Evolutionary conservation across 208 protist species (phyloP), one percentile per base, ranked within the genome.

Genomic region (Leishmania tropica): DNA sequence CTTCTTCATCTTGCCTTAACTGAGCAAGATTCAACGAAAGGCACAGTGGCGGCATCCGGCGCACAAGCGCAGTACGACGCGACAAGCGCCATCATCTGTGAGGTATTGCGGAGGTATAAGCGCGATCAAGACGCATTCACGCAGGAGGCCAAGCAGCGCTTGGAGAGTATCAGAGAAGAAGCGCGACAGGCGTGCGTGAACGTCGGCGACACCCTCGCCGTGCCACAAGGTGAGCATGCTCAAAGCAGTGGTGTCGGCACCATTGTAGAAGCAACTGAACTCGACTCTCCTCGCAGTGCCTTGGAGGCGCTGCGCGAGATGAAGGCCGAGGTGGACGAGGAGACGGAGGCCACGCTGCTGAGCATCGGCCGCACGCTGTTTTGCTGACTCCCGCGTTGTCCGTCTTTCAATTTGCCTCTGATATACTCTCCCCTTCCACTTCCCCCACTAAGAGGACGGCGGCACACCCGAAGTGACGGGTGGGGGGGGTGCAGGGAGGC

Each of bases 351-450:
- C 1, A 60, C 51, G 11, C 35, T 85, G 21, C 77, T 85, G 24
- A 62, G 56, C n/a, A 64, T 56, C 10, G 82, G 82, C 19, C 35
- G 56, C 19, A 53, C 77, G 40, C 40, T 85, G 24, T 80, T 84
- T 62, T 75, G 71, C 37, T 76, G 60, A 60, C 70, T 13, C 5
- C 10, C 11, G 45, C 45, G 45, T 17, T 53, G 28, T 37, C 11
- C n/a, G 7, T 47, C 37, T 74, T 45, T 74, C 11, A 31, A 35
- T 54, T 35, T 37, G 17, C 31, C 31, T 42, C 31, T 31, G 62
- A 8, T 42, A 11, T 31, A 2, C 7, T 40, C 28, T 19, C 31
- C 28, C 62, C 56, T 11, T 24, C 24, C 56, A 1, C 13, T 10
- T 68, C 28, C 35, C 3, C 17, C 67, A 28, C 31, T 35, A 15